These are phyloP conservation scores for Galerina marginata DNA, from an alignment of 768 basidiomycete species.

Conservation along the genomic window DNA sequence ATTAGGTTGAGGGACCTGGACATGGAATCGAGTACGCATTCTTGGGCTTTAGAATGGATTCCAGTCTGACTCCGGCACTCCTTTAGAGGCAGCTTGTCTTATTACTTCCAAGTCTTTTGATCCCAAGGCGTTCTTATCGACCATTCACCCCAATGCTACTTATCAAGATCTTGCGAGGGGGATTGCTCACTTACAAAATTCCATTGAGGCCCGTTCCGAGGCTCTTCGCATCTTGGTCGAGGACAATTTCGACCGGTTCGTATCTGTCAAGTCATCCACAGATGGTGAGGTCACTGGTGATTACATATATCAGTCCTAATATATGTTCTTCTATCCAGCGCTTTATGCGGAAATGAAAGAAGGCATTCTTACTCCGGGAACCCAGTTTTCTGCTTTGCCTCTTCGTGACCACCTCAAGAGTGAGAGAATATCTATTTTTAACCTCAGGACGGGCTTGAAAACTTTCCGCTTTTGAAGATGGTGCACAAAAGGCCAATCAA, in stretches of 20 bases:
- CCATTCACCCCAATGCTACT: conserved; percentile 92
- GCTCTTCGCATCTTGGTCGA: conserved; percentile 96
- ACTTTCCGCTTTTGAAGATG: conserved; percentile 53
- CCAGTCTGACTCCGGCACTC: neutral
- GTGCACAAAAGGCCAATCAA: conserved; percentile 92
- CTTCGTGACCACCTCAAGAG: conserved; percentile 87
- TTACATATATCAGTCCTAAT: neutral
- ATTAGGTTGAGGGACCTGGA: conserved; percentile 70
- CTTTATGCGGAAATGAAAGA: conserved; percentile 93
- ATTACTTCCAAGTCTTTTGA: conserved; percentile 95
- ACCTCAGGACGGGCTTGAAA: conserved; percentile 5
- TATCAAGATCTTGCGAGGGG: conserved; percentile 90
- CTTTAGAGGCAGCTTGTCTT: conserved; percentile 76
- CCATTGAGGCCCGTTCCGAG: conserved; percentile 90
- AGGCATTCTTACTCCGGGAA: conserved; percentile 74
- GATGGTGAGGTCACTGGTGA: conserved; percentile 67
- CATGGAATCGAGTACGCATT: conserved; percentile 73
- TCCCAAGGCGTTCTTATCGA: conserved; percentile 90
- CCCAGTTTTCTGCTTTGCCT: conserved; percentile 84
- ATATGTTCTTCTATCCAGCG: conserved; percentile 49
- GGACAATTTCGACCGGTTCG: conserved; percentile 97
- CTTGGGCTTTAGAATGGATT: neutral
- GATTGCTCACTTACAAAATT: conserved; percentile 70
- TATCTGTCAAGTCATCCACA: conserved; percentile 96
- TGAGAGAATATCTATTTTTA: conserved; percentile 37